A percentile compares a stretch with the other conserved stretches of the same genome.
These are phyloP conservation scores for Kalmanozyma brasiliensis DNA, from an alignment of 1,284 basidiomycete species.

Conservation along the genomic window DNA sequence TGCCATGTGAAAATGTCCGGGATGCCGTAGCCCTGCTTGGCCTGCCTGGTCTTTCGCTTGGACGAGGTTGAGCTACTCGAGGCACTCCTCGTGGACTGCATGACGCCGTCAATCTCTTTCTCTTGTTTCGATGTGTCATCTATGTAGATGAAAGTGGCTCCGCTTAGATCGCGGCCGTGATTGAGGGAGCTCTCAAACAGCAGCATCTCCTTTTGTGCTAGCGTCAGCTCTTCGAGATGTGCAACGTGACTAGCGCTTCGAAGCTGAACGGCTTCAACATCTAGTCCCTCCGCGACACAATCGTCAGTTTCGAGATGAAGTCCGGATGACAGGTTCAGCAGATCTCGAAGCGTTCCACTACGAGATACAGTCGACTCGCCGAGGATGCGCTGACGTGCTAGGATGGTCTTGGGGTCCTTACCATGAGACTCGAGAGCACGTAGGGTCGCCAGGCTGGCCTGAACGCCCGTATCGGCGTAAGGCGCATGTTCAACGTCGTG, in stretches of 20 bases:
- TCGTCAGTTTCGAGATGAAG: constrained; percentile 4
- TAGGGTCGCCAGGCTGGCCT: constrained; percentile 40
- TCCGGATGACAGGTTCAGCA: constrained; percentile 3
- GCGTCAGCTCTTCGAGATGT: constrained; percentile 23
- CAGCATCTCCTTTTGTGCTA: constrained; percentile 20
- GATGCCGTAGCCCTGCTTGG: constrained; percentile 26
- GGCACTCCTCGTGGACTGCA: neutral
- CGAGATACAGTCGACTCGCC: constrained; percentile 23
- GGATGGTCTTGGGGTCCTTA: constrained; percentile 27
- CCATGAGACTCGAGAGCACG: constrained; percentile 41
- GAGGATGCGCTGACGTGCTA: constrained; percentile 37
- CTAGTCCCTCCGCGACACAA: no score
- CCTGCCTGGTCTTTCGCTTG: constrained; percentile 10
- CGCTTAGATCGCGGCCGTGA: constrained; percentile 3
- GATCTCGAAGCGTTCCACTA: constrained; percentile 14
- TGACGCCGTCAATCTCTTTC: neutral
- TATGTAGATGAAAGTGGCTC: neutral
- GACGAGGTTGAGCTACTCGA: constrained; percentile 9
- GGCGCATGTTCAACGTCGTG: constrained; percentile 19
- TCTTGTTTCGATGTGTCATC: constrained; percentile 1
- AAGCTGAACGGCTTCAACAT: no score
- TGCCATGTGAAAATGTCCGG: constrained; percentile 44
- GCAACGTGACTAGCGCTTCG: constrained; percentile 2
- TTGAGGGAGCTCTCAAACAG: constrained; percentile 5
- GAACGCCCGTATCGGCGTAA: constrained; percentile 40